These are phyloP conservation scores for Pistacia atlantica DNA, from an alignment of 345 rosid species.

Conservation along the genomic window DNA sequence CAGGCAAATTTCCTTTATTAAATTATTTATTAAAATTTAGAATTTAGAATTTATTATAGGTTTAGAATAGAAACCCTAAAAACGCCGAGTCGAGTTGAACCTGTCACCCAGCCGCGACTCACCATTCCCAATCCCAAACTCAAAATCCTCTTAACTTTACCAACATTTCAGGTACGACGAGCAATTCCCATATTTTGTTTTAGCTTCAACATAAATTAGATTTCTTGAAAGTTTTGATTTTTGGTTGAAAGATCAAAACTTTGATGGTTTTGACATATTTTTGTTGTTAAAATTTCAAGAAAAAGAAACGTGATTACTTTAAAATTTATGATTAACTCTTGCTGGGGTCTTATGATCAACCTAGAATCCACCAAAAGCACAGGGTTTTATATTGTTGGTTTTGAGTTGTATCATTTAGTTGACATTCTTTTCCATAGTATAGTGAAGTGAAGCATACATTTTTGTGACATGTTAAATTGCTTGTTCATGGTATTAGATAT, in stretches of 20 bases:
- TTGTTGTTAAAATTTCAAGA: neutral
- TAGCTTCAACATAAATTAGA: neutral
- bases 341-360: neutral
- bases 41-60: neutral
- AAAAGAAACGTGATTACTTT: neutral
- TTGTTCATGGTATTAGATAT: neutral
- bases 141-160: neutral
- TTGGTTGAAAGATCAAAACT: neutral
- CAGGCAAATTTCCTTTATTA: neutral
- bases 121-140: neutral
- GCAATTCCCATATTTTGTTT: neutral
- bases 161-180: conserved; percentile 11
- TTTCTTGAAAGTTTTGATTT: neutral
- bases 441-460: neutral
- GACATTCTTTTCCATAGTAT: neutral
- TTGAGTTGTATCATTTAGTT: neutral
- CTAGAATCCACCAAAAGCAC: neutral
- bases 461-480: neutral
- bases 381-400: neutral
- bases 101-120: conserved; percentile 25
- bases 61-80: conserved; percentile 12
- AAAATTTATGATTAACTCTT: neutral
- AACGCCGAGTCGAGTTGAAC: conserved; percentile 26
- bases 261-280: neutral
- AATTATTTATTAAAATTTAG: neutral